A percentile compares a stretch with the other conserved stretches of the same genome.
Evolutionary conservation across 495 filamentous ascomycete species (phyloP).

Genomic region (Aspergillus bridgeri): DNA sequence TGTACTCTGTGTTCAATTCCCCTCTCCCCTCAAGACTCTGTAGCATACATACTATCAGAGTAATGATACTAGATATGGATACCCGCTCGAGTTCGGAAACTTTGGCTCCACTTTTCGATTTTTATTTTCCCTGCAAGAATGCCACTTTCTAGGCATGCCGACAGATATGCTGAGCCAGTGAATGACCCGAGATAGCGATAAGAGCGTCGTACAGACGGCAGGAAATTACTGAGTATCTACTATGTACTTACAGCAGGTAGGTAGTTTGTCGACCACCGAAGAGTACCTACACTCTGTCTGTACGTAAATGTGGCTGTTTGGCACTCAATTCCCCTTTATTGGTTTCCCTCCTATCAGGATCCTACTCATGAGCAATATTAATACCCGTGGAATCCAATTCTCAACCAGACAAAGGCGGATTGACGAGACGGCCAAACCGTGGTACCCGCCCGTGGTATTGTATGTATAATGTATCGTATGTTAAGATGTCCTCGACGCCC

Average conservation of each 20-base stretch:
- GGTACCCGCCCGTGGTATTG: constrained; percentile 8
- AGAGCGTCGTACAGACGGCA: constrained; percentile 14
- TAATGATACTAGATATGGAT: too few species aligned
- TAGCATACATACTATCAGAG: too few species aligned
- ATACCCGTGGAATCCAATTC: neutral
- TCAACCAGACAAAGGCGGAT: neutral
- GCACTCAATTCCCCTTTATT: too few species aligned
- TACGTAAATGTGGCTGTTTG: too few species aligned
- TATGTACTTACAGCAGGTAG: too few species aligned
- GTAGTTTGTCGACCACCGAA: too few species aligned
- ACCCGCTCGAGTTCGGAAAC: constrained; percentile 17
- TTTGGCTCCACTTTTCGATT: constrained; percentile 9
- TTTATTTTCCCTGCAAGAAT: constrained; percentile 8
- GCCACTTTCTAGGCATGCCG: constrained; percentile 10
- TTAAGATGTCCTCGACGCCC: constrained; percentile 17
- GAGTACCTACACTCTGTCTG: too few species aligned
- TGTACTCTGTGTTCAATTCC: too few species aligned
- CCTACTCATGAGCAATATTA: neutral
- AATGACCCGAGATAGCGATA: neutral
- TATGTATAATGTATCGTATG: too few species aligned
- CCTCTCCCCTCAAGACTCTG: too few species aligned
- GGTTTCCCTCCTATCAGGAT: too few species aligned
- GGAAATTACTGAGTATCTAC: too few species aligned
- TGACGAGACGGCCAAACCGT: neutral
- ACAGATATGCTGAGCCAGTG: constrained; percentile 7